phyloP scores from a whole-genome alignment of 257 asterid species.

The Phtheirospermum japonicum region DNA sequence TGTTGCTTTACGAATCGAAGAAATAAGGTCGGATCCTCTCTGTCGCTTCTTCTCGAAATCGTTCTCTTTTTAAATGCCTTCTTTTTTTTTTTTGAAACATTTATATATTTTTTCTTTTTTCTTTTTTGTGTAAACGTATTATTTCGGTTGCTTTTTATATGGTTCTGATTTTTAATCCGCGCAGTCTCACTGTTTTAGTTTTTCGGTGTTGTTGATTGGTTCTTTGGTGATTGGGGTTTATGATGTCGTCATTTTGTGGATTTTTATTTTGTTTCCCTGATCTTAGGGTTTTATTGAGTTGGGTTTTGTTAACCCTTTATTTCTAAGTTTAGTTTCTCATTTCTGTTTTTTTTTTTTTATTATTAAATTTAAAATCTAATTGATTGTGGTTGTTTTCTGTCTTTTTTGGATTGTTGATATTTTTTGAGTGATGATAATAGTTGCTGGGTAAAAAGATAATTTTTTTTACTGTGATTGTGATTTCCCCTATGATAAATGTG shows the following conservation, averaged over 20 bases:
- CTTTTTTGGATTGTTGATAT: not conserved
- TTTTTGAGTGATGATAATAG: too few species aligned
- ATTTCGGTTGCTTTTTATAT: not conserved
- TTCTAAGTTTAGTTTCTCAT: too few species aligned
- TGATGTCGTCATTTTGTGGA: not conserved
- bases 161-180: constrained; percentile 8
- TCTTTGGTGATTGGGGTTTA: constrained; percentile 3
- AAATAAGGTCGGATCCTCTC: constrained; percentile 27
- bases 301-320: constrained; percentile 1
- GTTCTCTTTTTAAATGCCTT: too few species aligned
- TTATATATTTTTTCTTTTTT: not conserved
- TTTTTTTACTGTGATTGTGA: not conserved
- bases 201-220: not conserved
- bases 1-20: constrained; percentile 5
- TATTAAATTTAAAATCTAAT: not conserved
- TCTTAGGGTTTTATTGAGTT: constrained; percentile 26
- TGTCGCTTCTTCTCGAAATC: not conserved
- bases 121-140: too few species aligned
- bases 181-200: not conserved
- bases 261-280: constrained; percentile 3
- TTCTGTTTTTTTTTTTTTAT: too few species aligned
- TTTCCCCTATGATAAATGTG: too few species aligned
- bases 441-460: not conserved
- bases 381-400: not conserved
- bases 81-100: not conserved